Conservation (phyloP, 139 green algal species). For the Yamagishiella unicocca region DNA sequence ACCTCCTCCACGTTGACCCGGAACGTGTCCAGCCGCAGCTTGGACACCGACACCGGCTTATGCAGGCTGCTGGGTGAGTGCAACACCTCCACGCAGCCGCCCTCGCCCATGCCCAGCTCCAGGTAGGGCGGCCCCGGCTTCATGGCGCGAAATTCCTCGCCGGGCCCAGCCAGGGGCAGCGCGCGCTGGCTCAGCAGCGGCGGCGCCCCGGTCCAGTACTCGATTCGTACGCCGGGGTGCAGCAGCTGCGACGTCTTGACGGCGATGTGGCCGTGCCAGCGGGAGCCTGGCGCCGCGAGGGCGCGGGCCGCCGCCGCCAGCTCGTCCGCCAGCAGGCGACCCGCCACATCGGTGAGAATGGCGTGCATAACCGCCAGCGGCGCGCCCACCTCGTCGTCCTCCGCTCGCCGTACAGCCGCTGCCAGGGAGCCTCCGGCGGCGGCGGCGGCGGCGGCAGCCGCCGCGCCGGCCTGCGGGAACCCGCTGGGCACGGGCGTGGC, state of each 20-base stretch:
- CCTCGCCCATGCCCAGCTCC: slow-evolving; percentile 35
- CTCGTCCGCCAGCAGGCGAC: slow-evolving; percentile 56
- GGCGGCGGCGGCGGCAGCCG: not conserved
- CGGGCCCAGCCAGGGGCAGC: slow-evolving; percentile 7
- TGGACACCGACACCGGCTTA: slow-evolving; percentile 19
- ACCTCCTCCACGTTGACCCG: slow-evolving; percentile 47
- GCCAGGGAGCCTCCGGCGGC: slow-evolving; percentile 9
- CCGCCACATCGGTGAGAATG: slow-evolving; percentile 52
- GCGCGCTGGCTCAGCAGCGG: slow-evolving; percentile 48
- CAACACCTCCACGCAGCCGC: slow-evolving; percentile 36
- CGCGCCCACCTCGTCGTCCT: slow-evolving; percentile 45
- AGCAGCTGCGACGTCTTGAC: slow-evolving; percentile 32
- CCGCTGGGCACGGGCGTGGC: slow-evolving; percentile 27
- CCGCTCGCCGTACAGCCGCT: not conserved
- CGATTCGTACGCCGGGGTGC: slow-evolving; percentile 43
- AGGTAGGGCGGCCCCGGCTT: slow-evolving; percentile 18
- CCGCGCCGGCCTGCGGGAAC: not conserved
- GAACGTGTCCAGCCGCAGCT: slow-evolving; percentile 43
- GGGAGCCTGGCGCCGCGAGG: slow-evolving; percentile 32
- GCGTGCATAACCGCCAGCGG: slow-evolving; percentile 55
- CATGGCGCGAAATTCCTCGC: not conserved
- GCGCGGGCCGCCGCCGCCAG: slow-evolving; percentile 11
- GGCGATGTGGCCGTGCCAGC: slow-evolving; percentile 50
- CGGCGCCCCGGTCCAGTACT: slow-evolving; percentile 46
- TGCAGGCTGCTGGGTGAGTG: not conserved